Conservation (phyloP, 495 filamentous ascomycete genomes). For the Lasiosphaeris hirsuta region DNA sequence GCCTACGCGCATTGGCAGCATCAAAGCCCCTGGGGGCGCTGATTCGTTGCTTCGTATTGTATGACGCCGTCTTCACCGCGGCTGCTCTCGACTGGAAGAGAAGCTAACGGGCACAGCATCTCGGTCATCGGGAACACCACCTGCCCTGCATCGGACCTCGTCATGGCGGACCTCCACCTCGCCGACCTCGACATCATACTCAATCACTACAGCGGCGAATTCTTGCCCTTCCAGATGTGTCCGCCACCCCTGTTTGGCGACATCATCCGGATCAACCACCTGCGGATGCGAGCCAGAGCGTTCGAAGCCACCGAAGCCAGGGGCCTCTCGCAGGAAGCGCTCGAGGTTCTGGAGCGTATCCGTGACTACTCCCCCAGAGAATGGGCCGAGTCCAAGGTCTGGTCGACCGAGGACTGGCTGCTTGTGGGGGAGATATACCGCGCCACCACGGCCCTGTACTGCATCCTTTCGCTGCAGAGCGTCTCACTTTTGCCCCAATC, state of each 20-base stretch:
- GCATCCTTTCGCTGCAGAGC: constrained; percentile 30
- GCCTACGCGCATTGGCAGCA: constrained; percentile 1
- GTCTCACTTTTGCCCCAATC: constrained; percentile 23
- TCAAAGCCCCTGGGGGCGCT: too few relatives aligned
- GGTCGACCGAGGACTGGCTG: constrained; percentile 23
- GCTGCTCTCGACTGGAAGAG: too few relatives aligned
- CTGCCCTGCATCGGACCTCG: constrained; percentile 27
- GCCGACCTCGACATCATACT: constrained; percentile 18
- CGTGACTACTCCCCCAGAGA: constrained; percentile 22
- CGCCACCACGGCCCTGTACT: constrained; percentile 31
- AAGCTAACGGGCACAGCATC: constrained; percentile 10
- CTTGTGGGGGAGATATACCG: constrained; percentile 28
- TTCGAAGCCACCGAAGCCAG: not conserved
- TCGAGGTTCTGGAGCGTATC: constrained; percentile 21
- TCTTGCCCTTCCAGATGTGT: constrained; percentile 23
- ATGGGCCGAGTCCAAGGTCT: constrained; percentile 28
- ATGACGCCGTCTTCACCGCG: too few relatives aligned
- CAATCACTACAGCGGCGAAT: constrained; percentile 2
- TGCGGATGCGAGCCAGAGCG: constrained; percentile 14
- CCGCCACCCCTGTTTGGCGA: constrained; percentile 23
- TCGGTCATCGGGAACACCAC: constrained; percentile 31
- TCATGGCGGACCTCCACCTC: constrained; percentile 14
- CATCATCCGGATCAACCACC: constrained; percentile 26
- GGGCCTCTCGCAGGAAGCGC: constrained; percentile 8
- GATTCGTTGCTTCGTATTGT: too few relatives aligned